Percentiles rank a stretch among this genome's conserved stretches.
phyloP scores from a whole-genome alignment of 2,329 filamentous ascomycete genomes.

The Magnaporthiopsis rhizophila region DNA sequence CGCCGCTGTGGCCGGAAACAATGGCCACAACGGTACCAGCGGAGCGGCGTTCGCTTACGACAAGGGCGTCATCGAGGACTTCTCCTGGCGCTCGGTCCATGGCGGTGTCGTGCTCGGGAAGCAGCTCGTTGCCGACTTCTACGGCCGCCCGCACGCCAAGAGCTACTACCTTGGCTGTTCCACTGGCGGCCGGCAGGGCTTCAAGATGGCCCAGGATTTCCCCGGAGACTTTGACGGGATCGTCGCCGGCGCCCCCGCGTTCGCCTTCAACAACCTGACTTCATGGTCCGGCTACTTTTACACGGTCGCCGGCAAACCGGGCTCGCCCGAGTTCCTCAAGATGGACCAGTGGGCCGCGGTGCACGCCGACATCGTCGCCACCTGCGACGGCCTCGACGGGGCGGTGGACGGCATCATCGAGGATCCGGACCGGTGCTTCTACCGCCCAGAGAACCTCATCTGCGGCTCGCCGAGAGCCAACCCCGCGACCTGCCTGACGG shows the following conservation, averaged over 20 bases:
- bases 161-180: conserved; percentile 51
- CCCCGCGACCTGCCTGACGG: conserved; percentile 28
- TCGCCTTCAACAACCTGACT: conserved; percentile 40
- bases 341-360: conserved; percentile 29
- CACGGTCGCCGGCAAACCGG: conserved; percentile 37
- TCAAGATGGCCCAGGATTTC: conserved; percentile 43
- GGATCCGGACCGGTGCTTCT: conserved; percentile 34
- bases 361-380: conserved; percentile 34
- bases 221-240: conserved; percentile 51
- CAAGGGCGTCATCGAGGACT: conserved; percentile 28
- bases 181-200: conserved; percentile 49
- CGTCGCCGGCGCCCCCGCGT: conserved; percentile 40
- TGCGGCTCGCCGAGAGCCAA: conserved; percentile 13
- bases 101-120: conserved; percentile 40
- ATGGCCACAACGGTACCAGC: conserved; percentile 34
- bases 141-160: conserved; percentile 31
- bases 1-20: conserved; percentile 33
- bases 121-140: conserved; percentile 37
- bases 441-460: conserved; percentile 26
- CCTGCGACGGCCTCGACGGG: conserved; percentile 42
- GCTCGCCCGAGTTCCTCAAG: conserved; percentile 29
- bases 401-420: conserved; percentile 41
- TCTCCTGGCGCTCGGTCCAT: conserved; percentile 33
- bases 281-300: conserved; percentile 34
- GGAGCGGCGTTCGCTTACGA: conserved; percentile 25